Evolutionary conservation across 768 basidiomycete species (phyloP), one percentile per base, ranked within the genome.

Genomic region (Crepidotus variabilis): DNA sequence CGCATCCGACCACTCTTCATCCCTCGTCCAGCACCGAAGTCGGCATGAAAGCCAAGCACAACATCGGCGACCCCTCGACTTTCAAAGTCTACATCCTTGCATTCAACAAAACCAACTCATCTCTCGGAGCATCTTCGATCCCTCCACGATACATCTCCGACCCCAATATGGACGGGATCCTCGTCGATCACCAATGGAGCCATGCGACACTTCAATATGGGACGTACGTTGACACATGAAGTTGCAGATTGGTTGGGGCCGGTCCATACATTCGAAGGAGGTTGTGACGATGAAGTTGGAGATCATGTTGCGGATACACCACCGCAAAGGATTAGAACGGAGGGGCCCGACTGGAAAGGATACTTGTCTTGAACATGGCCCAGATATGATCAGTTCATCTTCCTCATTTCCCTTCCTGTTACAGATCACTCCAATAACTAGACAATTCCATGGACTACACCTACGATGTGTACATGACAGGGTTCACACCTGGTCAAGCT

Each of bases 391-490:
- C 36, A 62, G 63, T 69, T 55, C 22, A 13, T 50, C 28, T 9
- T 36, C 18, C 13, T 49, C 39, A 14, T 47, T 52, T 21, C n/a
- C n/a, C n/a, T n/a, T n/a, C n/a, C n/a, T n/a, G n/a, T n/a, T n/a
- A n/a, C n/a, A n/a, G n/a, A n/a, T n/a, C n/a, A n/a, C n/a, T n/a
- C n/a, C n/a, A n/a, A n/a, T n/a, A n/a, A n/a, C n/a, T n/a, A 61
- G 60, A 65, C 61, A 73, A 74, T 65, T 74, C 62, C 67, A 75
- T 75, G 72, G 73, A 77, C 62, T 72, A 74, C 66, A 64, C 65
- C 24, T 61, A 69, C 59, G 75, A 77, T 57, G 60, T 63, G 35
- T 76, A 73, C 67, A 71, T 72, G 70, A 72, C 64, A 48, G 60
- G 69, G 56, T 75, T 74, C 66, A 73, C 73, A 10, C 39, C 65